Conservation (phyloP, 169 alveolate genomes). For the Plasmodium billcollinsi region DNA sequence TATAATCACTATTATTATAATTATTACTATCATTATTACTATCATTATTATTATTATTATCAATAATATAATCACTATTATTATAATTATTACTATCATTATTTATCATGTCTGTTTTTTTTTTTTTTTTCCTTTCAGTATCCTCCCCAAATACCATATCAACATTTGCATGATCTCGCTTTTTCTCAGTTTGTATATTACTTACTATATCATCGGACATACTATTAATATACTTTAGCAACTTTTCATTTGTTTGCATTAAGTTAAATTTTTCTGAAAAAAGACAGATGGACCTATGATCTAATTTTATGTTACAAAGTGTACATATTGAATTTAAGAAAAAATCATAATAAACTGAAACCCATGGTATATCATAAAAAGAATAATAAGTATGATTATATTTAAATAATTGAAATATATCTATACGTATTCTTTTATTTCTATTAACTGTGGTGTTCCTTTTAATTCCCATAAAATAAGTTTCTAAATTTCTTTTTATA, state of each 20-base stretch:
- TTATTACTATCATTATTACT: not conserved
- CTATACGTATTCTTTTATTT: conserved; percentile 40
- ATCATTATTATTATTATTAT: not conserved
- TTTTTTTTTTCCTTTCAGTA: not conserved
- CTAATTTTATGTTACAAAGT: conserved; percentile 30
- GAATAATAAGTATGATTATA: conserved; percentile 12
- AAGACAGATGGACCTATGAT: not conserved
- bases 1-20: not conserved
- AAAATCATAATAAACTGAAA: conserved; percentile 32
- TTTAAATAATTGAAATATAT: conserved; percentile 39
- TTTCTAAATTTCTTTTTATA: conserved; percentile 7
- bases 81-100: not conserved
- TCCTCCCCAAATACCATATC: not conserved
- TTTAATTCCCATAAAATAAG: conserved; percentile 42
- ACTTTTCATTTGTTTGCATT: conserved; percentile 15
- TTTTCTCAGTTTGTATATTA: not conserved
- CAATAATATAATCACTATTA: not conserved
- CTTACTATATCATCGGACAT: not conserved
- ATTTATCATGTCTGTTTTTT: not conserved
- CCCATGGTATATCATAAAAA: conserved; percentile 61
- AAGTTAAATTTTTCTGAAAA: conserved; percentile 29
- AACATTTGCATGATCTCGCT: not conserved
- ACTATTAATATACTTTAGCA: conserved; percentile 23
- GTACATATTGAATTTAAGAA: conserved; percentile 56
- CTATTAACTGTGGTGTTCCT: conserved; percentile 1